These are phyloP conservation scores for Pseudogymnoascus verrucosus DNA, from an alignment of 2,329 filamentous ascomycete genomes.

Conservation along the genomic window DNA sequence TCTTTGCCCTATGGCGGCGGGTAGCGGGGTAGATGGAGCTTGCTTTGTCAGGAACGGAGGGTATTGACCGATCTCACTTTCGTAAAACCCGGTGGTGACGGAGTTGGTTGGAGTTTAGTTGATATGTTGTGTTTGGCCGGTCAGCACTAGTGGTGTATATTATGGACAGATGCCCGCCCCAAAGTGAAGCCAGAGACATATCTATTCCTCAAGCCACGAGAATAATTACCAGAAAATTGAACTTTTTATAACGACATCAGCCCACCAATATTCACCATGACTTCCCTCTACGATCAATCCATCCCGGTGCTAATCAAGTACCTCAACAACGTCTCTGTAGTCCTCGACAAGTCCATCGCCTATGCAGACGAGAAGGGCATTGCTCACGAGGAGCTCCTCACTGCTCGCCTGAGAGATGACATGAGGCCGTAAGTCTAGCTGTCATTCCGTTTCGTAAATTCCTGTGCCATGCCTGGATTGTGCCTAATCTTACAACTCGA, in stretches of 20 bases:
- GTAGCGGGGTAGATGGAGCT: background rate
- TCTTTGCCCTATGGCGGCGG: background rate
- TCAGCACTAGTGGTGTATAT: background rate
- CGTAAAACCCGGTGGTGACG: background rate
- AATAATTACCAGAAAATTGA: background rate
- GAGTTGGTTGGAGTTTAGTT: background rate
- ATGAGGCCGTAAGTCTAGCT: conserved; percentile 30
- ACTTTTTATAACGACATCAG: background rate
- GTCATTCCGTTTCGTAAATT: background rate
- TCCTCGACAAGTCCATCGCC: conserved; percentile 36
- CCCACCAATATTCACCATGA: background rate
- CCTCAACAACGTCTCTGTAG: conserved; percentile 32
- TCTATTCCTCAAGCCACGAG: background rate
- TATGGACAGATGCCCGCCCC: background rate
- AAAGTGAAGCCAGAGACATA: background rate
- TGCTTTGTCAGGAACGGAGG: background rate
- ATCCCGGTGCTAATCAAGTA: conserved; percentile 33
- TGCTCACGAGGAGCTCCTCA: conserved; percentile 26
- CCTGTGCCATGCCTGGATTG: background rate
- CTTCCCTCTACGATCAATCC: conserved; percentile 21
- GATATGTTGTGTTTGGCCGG: background rate
- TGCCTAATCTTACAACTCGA: background rate
- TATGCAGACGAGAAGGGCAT: conserved; percentile 32
- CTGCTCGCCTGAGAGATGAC: conserved; percentile 33
- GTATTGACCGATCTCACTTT: background rate